Conservation (phyloP, 2,329 filamentous ascomycete species). For the Aaosphaeria arxii region DNA sequence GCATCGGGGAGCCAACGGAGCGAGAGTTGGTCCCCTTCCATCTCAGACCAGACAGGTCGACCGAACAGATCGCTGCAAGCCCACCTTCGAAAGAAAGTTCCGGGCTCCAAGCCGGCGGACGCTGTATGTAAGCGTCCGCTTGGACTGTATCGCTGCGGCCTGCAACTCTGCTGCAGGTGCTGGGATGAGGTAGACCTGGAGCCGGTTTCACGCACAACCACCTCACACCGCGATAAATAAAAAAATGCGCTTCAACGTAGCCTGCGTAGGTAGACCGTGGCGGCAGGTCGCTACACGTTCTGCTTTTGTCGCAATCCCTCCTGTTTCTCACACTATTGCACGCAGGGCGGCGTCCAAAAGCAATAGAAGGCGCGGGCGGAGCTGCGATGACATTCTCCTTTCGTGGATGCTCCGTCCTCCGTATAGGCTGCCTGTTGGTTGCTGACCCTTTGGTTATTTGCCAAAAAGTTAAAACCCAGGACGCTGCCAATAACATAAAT, state of each 20-base stretch:
- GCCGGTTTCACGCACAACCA: slow-evolving; percentile 26
- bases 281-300: slow-evolving; percentile 1
- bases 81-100: slow-evolving; percentile 10
- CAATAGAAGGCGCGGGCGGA: slow-evolving; percentile 9
- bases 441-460: slow-evolving; percentile 15
- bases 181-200: slow-evolving; percentile 12
- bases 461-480: slow-evolving; percentile 16
- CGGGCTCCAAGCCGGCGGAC: slow-evolving; percentile 7
- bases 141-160: slow-evolving; percentile 9
- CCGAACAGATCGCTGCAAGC: slow-evolving; percentile 24
- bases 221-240: slow-evolving; percentile 11
- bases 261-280: too few species aligned
- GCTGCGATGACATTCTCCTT: slow-evolving; percentile 11
- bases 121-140: slow-evolving; percentile 20
- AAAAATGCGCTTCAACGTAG: background rate
- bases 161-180: slow-evolving; percentile 22
- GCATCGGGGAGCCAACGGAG: background rate
- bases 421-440: slow-evolving; percentile 10
- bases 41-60: background rate
- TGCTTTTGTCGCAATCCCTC: slow-evolving; percentile 2
- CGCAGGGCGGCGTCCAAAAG: background rate
- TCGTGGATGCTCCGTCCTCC: slow-evolving; percentile 10
- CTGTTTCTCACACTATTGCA: slow-evolving; percentile 1
- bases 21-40: slow-evolving; percentile 11
- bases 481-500: slow-evolving; percentile 29